Percentiles rank a stretch among this genome's conserved stretches.
Evolutionary conservation across 345 rosid species (phyloP).

Genomic region (Lepidium aucheri): DNA sequence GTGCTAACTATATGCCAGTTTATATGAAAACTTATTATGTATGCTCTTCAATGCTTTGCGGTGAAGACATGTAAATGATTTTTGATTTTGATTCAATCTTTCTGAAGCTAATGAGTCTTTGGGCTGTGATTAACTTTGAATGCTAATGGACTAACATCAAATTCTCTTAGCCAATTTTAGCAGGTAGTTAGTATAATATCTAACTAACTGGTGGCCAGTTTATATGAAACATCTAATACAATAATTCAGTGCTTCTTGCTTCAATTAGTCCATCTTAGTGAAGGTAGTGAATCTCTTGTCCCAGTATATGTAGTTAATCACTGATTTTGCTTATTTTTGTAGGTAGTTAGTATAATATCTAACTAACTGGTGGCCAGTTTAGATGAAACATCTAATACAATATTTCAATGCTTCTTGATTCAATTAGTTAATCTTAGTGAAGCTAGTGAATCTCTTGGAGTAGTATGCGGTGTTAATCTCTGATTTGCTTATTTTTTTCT

Average conservation of each 20-base stretch:
- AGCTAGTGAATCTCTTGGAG: no score
- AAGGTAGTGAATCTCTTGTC: background rate
- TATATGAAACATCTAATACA: constrained; percentile 8
- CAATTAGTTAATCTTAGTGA: no score
- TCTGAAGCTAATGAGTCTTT: constrained; percentile 41
- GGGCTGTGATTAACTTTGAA: constrained; percentile 25
- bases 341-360: no score
- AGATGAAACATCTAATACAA: no score
- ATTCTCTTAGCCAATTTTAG: background rate
- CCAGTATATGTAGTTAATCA: background rate
- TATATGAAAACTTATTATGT: constrained; percentile 3
- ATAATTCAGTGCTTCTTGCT: background rate
- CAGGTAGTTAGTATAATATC: constrained; percentile 5
- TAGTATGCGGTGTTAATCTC: no score
- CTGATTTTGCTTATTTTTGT: no score
- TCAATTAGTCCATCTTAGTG: background rate
- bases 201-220: constrained; percentile 4
- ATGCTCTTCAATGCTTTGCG: background rate
- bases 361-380: no score
- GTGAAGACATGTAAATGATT: background rate
- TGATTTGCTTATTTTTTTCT: no score
- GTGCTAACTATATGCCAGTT: constrained; percentile 4
- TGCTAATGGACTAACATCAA: constrained; percentile 38
- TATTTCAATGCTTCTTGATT: no score
- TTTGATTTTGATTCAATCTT: constrained; percentile 42